Conservation (phyloP, 2,329 filamentous ascomycete genomes). For the Beauveria pseudobassiana region DNA sequence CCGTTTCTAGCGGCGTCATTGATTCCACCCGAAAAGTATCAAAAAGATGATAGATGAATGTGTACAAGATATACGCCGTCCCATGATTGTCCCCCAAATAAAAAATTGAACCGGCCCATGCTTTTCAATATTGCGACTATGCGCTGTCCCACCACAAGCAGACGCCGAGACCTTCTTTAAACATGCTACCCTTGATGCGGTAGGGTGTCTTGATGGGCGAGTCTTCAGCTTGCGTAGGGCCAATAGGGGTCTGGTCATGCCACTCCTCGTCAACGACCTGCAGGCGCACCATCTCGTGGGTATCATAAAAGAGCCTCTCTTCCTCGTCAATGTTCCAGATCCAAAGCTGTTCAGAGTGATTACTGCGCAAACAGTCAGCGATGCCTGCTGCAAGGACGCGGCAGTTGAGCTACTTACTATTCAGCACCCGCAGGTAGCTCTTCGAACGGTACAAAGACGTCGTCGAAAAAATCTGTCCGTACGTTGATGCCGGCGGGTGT, state of each 20-base stretch:
- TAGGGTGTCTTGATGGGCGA: constrained; percentile 61
- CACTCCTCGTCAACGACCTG: constrained; percentile 82
- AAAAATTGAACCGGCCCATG: neutral
- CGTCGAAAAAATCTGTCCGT: constrained; percentile 86
- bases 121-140: neutral
- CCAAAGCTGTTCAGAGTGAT: constrained; percentile 71
- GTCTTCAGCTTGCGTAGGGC: constrained; percentile 55
- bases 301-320: constrained; percentile 76
- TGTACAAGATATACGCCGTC: constrained; percentile 16
- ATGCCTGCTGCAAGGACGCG: neutral
- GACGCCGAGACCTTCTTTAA: constrained; percentile 52
- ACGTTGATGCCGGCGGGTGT: constrained; percentile 68
- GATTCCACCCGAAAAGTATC: constrained; percentile 13
- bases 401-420: constrained; percentile 49
- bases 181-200: constrained; percentile 59
- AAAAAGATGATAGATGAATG: constrained; percentile 19
- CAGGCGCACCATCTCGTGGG: constrained; percentile 80
- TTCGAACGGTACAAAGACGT: constrained; percentile 72
- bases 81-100: constrained; percentile 12
- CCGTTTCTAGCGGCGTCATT: constrained; percentile 30
- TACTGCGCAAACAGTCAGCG: constrained; percentile 37
- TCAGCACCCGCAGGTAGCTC: constrained; percentile 68
- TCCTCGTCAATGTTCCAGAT: constrained; percentile 68
- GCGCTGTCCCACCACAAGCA: constrained; percentile 56
- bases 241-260: constrained; percentile 76